Percentiles rank a stretch among this genome's conserved stretches.
These are phyloP conservation scores for Helicocarpus griseus DNA, from an alignment of 2,329 filamentous ascomycete species.

Conservation along the genomic window DNA sequence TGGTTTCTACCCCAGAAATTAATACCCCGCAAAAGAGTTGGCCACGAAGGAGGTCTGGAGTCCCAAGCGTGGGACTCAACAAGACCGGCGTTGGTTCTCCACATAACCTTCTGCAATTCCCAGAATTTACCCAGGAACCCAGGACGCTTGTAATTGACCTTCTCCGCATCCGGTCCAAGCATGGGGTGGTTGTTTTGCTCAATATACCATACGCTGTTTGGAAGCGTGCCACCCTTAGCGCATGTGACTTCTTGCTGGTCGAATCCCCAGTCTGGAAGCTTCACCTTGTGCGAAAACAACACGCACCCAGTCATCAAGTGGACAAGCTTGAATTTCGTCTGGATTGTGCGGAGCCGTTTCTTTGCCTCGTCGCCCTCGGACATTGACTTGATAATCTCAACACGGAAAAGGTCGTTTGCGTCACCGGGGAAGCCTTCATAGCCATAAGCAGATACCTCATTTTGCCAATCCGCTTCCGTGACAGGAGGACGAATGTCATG, in stretches of 20 bases:
- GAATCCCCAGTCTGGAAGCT: conserved; percentile 94
- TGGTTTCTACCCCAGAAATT: conserved; percentile 98
- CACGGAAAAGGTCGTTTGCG: conserved; percentile 88
- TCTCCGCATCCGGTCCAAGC: conserved; percentile 67
- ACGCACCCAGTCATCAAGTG: conserved; percentile 96
- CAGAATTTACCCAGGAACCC: conserved; percentile 97
- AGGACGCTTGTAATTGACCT: conserved; percentile 89
- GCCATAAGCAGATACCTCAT: conserved; percentile 92
- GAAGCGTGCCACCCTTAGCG: conserved; percentile 78
- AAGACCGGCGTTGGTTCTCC: conserved; percentile 92
- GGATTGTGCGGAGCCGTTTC: conserved; percentile 78
- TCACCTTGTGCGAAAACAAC: conserved; percentile 97
- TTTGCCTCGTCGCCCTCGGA: conserved; percentile 72
- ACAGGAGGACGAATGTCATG: conserved; percentile 75
- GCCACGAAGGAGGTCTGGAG: conserved; percentile 88
- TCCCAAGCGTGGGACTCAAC: conserved; percentile 98
- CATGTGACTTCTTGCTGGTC: conserved; percentile 99
- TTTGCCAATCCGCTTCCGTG: conserved; percentile 85
- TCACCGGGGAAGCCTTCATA: conserved; percentile 96
- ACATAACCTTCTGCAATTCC: conserved; percentile 97
- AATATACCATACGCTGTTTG: conserved; percentile 96
- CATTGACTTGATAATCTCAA: conserved; percentile 88
- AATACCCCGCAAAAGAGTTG: conserved; percentile 82
- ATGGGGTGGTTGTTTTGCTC: conserved; percentile 80
- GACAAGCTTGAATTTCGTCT: conserved; percentile 91